phyloP scores from a whole-genome alignment of 306 rosid genomes.

The Prunus mira region DNA sequence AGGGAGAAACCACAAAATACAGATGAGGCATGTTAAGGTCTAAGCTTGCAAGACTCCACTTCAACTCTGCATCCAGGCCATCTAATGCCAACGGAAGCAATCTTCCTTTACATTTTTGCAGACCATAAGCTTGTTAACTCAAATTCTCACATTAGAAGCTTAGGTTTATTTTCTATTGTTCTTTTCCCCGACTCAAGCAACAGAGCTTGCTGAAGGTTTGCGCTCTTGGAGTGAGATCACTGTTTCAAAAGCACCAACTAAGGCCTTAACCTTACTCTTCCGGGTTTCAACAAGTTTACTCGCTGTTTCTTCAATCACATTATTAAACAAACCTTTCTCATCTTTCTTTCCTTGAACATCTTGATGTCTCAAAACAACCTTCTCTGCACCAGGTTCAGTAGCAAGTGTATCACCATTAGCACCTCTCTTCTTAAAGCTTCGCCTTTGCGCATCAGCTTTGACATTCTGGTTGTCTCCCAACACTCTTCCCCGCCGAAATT shows the following conservation, averaged over 20 bases:
- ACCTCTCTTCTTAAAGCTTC: conserved; percentile 46
- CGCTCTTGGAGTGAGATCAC: conserved; percentile 91
- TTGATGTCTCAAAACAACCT: conserved; percentile 75
- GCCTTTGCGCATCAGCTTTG: conserved; percentile 29
- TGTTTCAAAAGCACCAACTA: conserved; percentile 98
- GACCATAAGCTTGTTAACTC: conserved; percentile 32
- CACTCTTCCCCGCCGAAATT: conserved; percentile 56
- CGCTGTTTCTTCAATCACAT: conserved; percentile 90
- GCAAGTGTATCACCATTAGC: conserved; percentile 18
- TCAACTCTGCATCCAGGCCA: conserved; percentile 32
- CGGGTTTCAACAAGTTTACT: conserved; percentile 69
- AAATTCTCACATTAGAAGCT: conserved; percentile 32
- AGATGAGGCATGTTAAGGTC: conserved; percentile 26
- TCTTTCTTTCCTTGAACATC: conserved; percentile 67
- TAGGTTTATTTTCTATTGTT: conserved; percentile 36
- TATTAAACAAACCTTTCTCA: conserved; percentile 70
- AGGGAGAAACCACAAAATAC: conserved; percentile 9
- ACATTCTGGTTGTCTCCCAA: conserved; percentile 35
- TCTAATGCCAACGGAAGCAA: conserved; percentile 24
- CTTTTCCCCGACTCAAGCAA: conserved; percentile 33
- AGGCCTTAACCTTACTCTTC: conserved; percentile 96
- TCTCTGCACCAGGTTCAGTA: conserved; percentile 30
- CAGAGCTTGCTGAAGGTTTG: conserved; percentile 47
- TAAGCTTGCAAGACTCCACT: conserved; percentile 25
- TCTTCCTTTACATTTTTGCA: conserved; percentile 29